Evolutionary conservation across 1,284 basidiomycete genomes (phyloP), one percentile per base, ranked within the genome.

Genomic region (Cutaneotrichosporon dermatis): DNA sequence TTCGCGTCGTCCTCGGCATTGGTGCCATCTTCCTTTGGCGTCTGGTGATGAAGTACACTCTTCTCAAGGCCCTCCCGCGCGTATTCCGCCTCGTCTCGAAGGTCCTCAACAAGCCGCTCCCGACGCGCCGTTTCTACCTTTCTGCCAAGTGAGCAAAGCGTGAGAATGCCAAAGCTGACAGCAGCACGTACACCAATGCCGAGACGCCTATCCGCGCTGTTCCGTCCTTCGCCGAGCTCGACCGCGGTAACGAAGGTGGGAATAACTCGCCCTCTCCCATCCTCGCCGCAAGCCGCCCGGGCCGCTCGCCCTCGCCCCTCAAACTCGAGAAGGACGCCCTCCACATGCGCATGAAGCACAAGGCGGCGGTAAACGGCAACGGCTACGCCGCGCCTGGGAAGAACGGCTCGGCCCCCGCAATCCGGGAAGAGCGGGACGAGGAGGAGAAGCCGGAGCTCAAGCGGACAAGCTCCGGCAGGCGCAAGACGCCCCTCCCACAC

Each of bases 221-320:
- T 64, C 92, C 92, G 6, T 89, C 87, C 71, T 86, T 95, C 41
- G 87, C 94, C 57, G 89, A 94, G 72, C 80, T 95, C 11, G 83
- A 35, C 9, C n/a, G 15, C 13, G 39, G 69, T 36, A 62, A 61
- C 34, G 45, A 54, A 37, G 34, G 50, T 16, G 25, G 25, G 25
- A 25, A 25, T 25, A 16, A 33, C 46, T 40, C 50, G 2, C 50
- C 39, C 3, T 51, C 45, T 11, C 37, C 54, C n/a, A n/a, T 16
- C 4, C 39, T 58, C 12, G 9, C 46, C 8, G 33, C 46, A 6
- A 6, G 33, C 25, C 25, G 39, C 35, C 13, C 41, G 35, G 35
- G 12, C 35, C 54, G 54, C 16, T 34, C 40, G 2, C 54, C 58
- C n/a, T 55, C 53, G 12, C 58, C 58, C 2, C 41, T 59, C 6